These are phyloP conservation scores for Phytophthora melonis DNA, from an alignment of 352 stramenopile species.

Conservation along the genomic window DNA sequence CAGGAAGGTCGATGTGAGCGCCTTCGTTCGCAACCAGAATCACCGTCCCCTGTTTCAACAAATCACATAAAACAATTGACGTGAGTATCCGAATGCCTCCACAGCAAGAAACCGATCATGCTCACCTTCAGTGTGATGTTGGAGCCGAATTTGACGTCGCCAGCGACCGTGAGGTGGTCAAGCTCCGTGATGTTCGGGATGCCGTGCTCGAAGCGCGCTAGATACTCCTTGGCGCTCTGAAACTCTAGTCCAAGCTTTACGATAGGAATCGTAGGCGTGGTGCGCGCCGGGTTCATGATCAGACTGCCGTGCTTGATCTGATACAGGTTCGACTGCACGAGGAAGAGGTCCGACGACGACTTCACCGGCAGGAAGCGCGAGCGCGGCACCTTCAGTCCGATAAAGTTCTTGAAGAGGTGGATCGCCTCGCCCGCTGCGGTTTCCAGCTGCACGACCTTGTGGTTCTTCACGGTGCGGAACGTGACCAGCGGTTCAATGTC, in stretches of 20 bases:
- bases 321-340: slow-evolving; percentile 95
- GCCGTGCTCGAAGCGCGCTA: slow-evolving; percentile 84
- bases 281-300: slow-evolving; percentile 87
- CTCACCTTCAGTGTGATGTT: slow-evolving; percentile 92
- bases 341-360: slow-evolving; percentile 98
- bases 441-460: slow-evolving; percentile 95
- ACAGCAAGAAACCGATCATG: not conserved
- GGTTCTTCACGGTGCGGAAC: slow-evolving; percentile 96
- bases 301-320: slow-evolving; percentile 93
- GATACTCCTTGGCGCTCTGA: slow-evolving; percentile 90
- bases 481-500: slow-evolving; percentile 97
- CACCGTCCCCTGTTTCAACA: slow-evolving; percentile 86
- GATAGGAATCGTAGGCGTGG: slow-evolving; percentile 89
- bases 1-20: slow-evolving; percentile 93
- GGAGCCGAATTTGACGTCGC: slow-evolving; percentile 94
- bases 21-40: slow-evolving; percentile 96
- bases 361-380: slow-evolving; percentile 99
- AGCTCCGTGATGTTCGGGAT: slow-evolving; percentile 95
- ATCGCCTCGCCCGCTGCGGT: slow-evolving; percentile 98
- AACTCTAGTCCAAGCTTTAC: slow-evolving; percentile 95
- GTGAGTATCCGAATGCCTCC: not conserved
- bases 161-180: slow-evolving; percentile 94
- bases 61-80: slow-evolving; percentile 8
- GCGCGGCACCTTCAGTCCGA: slow-evolving; percentile 96
- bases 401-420: slow-evolving; percentile 98